Base-by-base conservation (phyloP, 164 flowering plant species). In the Sextonia rubra region DNA sequence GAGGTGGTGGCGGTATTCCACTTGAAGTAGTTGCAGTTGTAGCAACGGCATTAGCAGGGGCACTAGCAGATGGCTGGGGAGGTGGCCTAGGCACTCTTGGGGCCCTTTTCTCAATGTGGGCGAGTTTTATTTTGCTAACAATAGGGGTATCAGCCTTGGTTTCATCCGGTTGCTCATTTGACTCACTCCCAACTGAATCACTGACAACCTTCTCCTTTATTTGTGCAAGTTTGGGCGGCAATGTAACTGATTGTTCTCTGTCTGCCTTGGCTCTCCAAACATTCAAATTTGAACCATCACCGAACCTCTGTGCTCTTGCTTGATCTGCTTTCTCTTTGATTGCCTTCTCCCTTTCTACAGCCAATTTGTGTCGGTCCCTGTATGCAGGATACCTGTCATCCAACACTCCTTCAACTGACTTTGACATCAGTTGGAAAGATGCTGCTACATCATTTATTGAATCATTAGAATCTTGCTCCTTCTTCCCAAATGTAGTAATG, bases 371-470 rank as follows among this genome's bases (percentile, higher is more conserved):
- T 20, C 97, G 76, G 69, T 93, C 97, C 80, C 88, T 95, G 68
- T 86, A 95, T 17, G 91, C 97, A 62, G 99, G 99, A 79, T 95
- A 91, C 82, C 89, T 95, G 32, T 91, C 97, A 75, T 88, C 93
- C 58, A 89, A 12, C 74, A 83, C 92, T 47, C 97, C 94, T 27
- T 86, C 97, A 69, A 91, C 93, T 47, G 99, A 91, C 79, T 87
- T 93, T 24, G 97, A 91, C 98, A 95, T 95, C 64, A 95, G 48
- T 1, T 87, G 91, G 82, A 95, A 95, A 25, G 99, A 93, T 8
- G 88, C 18, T 56, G 95, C 84, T 49, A 93, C 97, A 44, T 75
- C 63, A 76, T 89, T 86, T 9, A 87, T 82, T n/a, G 92, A 76
- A 75, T 81, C 85, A 62, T 77, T 12, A 48, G 69, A 12, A 2